These are phyloP conservation scores for Solanum hybrid DNA, from an alignment of 305 asterid species.

Conservation along the genomic window DNA sequence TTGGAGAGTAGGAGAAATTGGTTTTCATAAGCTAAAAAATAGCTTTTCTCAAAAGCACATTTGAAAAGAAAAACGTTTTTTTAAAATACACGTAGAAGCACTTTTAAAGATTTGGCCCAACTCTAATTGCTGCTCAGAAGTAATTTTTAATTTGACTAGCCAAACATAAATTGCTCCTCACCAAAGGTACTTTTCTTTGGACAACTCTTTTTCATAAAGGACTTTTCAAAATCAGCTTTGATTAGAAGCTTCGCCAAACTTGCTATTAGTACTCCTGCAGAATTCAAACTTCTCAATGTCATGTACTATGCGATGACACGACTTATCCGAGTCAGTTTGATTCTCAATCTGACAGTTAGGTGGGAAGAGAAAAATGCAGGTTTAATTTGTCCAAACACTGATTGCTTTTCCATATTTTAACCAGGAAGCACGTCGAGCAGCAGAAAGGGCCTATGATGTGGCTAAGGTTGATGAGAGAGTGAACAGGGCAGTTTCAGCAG, in stretches of 20 bases:
- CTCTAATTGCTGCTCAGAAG: neutral
- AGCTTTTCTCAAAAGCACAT: neutral
- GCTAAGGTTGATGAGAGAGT: constrained; percentile 26
- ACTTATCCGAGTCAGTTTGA: neutral
- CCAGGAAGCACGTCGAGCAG: constrained; percentile 30
- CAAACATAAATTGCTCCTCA: neutral
- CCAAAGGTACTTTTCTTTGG: neutral
- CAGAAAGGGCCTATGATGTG: constrained; percentile 20
- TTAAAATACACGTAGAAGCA: neutral
- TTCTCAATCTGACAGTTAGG: neutral
- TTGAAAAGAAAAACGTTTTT: neutral
- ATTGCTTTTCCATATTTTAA: neutral
- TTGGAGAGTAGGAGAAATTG: neutral
- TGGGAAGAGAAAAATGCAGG: neutral
- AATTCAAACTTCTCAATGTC: neutral
- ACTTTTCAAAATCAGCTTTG: neutral
- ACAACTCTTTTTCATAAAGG: neutral
- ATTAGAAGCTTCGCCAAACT: neutral
- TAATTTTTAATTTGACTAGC: neutral
- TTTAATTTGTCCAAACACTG: neutral
- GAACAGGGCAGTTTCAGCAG: constrained; percentile 21
- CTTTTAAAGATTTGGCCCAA: neutral
- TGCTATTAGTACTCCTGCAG: neutral
- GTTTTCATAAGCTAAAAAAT: neutral
- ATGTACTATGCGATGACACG: neutral